A percentile compares a stretch with the other conserved stretches of the same genome.
Conservation (phyloP, 805 yeast species). For the Candida fluviatilis region DNA sequence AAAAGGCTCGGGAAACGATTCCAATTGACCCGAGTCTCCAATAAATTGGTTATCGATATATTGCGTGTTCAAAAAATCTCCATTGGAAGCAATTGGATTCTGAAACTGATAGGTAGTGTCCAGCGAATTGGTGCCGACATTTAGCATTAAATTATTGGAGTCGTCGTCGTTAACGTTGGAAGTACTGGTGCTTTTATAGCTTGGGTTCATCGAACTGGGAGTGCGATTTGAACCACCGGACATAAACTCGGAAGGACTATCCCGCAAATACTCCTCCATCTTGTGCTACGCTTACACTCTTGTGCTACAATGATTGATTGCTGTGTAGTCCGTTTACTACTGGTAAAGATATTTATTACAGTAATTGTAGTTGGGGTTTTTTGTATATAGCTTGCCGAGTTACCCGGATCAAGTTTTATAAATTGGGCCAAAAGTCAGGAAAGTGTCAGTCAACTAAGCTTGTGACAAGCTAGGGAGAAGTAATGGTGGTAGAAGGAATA, state of each 20-base stretch:
- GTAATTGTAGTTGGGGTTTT: too few species aligned
- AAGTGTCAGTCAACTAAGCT: too few species aligned
- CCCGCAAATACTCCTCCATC: conserved; percentile 12
- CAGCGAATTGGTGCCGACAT: background rate
- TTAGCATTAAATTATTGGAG: conserved; percentile 1
- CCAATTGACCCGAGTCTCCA: background rate
- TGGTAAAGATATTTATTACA: too few species aligned
- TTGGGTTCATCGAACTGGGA: conserved; percentile 2
- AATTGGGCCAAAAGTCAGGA: too few species aligned
- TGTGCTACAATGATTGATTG: too few species aligned
- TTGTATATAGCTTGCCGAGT: too few species aligned
- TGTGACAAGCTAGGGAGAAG: too few species aligned
- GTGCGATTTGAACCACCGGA: conserved; percentile 1
- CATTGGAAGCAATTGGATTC: background rate
- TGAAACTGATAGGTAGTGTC: conserved; percentile 2
- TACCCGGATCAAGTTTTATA: too few species aligned
- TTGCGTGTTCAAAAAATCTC: background rate
- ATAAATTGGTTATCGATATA: background rate
- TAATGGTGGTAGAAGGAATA: too few species aligned
- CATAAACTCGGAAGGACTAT: conserved; percentile 10
- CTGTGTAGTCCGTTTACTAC: too few species aligned
- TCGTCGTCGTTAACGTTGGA: background rate
- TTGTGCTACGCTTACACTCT: too few species aligned
- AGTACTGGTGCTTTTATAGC: conserved; percentile 4
- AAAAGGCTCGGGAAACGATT: conserved; percentile 25